Base-by-base conservation (phyloP, 2,329 filamentous ascomycete species). In the Phaeosphaeriaceae sp. region DNA sequence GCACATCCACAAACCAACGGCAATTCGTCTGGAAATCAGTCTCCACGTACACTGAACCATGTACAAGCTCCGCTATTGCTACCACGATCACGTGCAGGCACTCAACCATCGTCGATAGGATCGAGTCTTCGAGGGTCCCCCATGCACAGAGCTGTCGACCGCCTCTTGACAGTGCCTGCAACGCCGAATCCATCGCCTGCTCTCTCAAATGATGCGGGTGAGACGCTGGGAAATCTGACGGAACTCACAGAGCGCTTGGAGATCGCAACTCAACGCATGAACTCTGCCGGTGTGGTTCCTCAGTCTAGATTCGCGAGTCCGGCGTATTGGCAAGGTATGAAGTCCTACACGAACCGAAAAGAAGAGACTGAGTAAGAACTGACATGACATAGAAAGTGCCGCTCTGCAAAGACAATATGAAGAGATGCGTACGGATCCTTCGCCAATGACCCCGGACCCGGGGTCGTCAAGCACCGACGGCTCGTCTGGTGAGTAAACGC, bases 281-380 rank as follows among this genome's bases (percentile, higher is more conserved):
- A 53, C 22, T 19, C 33, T n/a, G 42, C n/a, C n/a, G 51, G 51
- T 17, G n/a, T 53, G 10, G 25, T 53, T 11, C 51, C 42, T 6
- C 51, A 53, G 25, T 33, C 24, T 15, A 31, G 51, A n/a, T 53
- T 53, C 46, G 42, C 41, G 13, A 53, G 24, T 36, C 51, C 51
- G n/a, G 49, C 24, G 27, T 25, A 11, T 13, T 40, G 31, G 31
- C 48, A 36, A 24, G 48, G 48, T 21, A 20, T 7, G 48, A 6
- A 13, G 33, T 17, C 3, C 2, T 7, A 20, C 21, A 5, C 6
- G 10, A 15, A 36, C 13, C n/a, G n/a, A n/a, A n/a, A n/a, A n/a
- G n/a, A n/a, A n/a, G n/a, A n/a, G 3, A 13, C 31, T 3, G 22
- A 7, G 15, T 15, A 17, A n/a, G 10, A 3, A 17, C 45, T 47